These are phyloP conservation scores for Fusarium pseudonygamai DNA, from an alignment of 2,329 filamentous ascomycete species.

Conservation along the genomic window DNA sequence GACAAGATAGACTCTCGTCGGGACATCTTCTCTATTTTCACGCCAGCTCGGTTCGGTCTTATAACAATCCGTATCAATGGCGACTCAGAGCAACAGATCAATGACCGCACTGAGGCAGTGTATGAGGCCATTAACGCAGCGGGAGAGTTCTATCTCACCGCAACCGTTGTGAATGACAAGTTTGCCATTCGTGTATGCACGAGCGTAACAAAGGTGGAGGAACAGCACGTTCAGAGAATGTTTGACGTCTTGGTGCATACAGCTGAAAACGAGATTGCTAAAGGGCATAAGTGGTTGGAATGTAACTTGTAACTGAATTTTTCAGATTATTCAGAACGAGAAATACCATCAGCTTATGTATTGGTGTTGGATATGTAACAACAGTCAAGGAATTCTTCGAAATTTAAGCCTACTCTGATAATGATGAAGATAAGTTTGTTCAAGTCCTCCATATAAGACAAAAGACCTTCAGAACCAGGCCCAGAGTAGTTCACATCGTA, in stretches of 20 bases:
- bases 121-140: constrained; percentile 78
- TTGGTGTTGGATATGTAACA: no score
- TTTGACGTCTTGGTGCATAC: constrained; percentile 77
- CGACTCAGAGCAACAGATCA: constrained; percentile 61
- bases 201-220: constrained; percentile 70
- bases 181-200: constrained; percentile 87
- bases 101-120: constrained; percentile 75
- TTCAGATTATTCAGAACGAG: neutral
- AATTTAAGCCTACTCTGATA: no score
- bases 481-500: no score
- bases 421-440: neutral
- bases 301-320: neutral
- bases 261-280: constrained; percentile 56
- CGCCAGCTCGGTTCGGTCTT: constrained; percentile 79
- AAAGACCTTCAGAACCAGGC: neutral
- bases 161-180: constrained; percentile 74
- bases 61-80: constrained; percentile 75
- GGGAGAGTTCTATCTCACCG: constrained; percentile 85
- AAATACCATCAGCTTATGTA: neutral
- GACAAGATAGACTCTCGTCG: constrained; percentile 63
- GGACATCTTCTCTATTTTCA: constrained; percentile 81
- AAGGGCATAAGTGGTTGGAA: neutral
- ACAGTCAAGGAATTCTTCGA: neutral
- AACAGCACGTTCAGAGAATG: constrained; percentile 77
- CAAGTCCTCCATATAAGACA: neutral